Percentiles rank a stretch among this genome's conserved stretches.
These are phyloP conservation scores for Iberis amara DNA, from an alignment of 441 rosid species.

Conservation along the genomic window DNA sequence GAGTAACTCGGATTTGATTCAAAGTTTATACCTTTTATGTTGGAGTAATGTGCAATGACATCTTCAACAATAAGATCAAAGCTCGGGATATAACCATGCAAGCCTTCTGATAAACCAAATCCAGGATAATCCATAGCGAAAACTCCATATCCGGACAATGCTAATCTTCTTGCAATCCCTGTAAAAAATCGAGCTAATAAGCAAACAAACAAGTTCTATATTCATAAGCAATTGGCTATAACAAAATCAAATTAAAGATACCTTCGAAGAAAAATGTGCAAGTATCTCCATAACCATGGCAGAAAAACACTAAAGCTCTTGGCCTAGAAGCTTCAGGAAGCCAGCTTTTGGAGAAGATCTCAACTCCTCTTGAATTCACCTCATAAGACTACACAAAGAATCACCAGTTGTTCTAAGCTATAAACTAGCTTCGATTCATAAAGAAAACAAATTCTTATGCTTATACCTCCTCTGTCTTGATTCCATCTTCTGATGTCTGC, in stretches of 20 bases:
- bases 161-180: conserved; percentile 83
- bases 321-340: conserved; percentile 59
- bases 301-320: conserved; percentile 68
- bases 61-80: conserved; percentile 69
- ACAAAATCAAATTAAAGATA: conserved; percentile 23
- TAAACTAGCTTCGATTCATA: conserved; percentile 15
- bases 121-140: conserved; percentile 96
- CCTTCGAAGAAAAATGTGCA: conserved; percentile 97
- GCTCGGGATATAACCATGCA: conserved; percentile 66
- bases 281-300: conserved; percentile 97
- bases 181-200: conserved; percentile 22
- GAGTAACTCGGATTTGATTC: not conserved
- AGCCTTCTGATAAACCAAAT: conserved; percentile 85
- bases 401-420: not conserved
- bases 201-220: conserved; percentile 1
- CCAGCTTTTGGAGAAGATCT: conserved; percentile 84
- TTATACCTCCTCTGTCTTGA: conserved; percentile 67
- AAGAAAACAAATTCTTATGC: not conserved
- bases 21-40: conserved; percentile 50
- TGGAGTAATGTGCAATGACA: conserved; percentile 71
- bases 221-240: not conserved
- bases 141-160: conserved; percentile 71
- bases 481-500: conserved; percentile 64
- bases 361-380: conserved; percentile 76
- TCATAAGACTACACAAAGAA: conserved; percentile 44